phyloP scores from a whole-genome alignment of 176 grass and related monocot genomes.

The Rhynchospora pubera region DNA sequence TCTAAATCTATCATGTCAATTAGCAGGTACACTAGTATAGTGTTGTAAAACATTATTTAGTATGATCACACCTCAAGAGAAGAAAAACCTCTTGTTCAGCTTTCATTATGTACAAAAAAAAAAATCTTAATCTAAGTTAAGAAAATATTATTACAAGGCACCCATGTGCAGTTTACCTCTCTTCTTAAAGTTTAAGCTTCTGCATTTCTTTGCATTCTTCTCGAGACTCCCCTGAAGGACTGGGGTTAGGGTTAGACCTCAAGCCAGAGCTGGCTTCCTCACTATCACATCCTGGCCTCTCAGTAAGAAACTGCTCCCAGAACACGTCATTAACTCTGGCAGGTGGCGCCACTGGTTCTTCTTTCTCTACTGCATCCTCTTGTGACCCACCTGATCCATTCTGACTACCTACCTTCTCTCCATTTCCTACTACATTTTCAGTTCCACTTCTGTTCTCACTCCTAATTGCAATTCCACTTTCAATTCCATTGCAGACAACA shows the following conservation, averaged over 20 bases:
- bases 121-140: neutral
- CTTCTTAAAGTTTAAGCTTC: slow-evolving; percentile 41
- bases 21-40: neutral
- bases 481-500: neutral
- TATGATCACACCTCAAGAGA: neutral
- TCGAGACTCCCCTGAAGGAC: slow-evolving; percentile 7
- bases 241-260: slow-evolving; percentile 27
- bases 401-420: neutral
- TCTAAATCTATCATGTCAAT: slow-evolving; percentile 8
- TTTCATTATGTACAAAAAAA: slow-evolving; percentile 15
- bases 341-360: slow-evolving; percentile 29
- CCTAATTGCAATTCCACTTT: slow-evolving; percentile 13
- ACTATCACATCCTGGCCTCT: slow-evolving; percentile 57
- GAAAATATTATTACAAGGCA: slow-evolving; percentile 14
- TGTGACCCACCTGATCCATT: neutral
- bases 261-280: slow-evolving; percentile 59
- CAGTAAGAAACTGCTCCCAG: slow-evolving; percentile 94
- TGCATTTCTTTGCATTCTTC: slow-evolving; percentile 33
- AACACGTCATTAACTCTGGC: slow-evolving; percentile 75
- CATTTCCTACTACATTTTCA: neutral
- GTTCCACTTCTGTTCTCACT: slow-evolving; percentile 16
- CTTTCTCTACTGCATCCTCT: slow-evolving; percentile 11
- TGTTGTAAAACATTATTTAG: neutral
- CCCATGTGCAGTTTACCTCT: neutral
- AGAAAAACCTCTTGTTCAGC: neutral